Evolutionary conservation across 2,329 filamentous ascomycete genomes (phyloP).

Genomic region (Verticillium nonalfalfae): DNA sequence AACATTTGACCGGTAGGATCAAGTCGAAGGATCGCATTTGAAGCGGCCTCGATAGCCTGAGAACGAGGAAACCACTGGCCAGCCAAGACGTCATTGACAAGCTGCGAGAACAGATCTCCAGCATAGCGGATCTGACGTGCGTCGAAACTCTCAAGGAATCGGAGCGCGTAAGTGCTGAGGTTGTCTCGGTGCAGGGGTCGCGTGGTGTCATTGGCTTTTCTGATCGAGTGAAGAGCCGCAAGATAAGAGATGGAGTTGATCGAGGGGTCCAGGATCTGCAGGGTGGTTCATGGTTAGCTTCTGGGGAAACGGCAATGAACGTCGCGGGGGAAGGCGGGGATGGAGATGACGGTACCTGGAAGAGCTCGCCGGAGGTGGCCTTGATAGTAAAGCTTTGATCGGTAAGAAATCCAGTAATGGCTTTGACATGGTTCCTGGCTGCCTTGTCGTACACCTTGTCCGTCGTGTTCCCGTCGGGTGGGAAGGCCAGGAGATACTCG

Average conservation of each 20-base stretch:
- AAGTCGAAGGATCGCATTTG: slow-evolving; percentile 53
- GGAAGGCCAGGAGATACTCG: slow-evolving; percentile 33
- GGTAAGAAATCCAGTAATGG: slow-evolving; percentile 29
- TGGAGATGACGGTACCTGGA: slow-evolving; percentile 27
- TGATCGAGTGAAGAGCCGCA: slow-evolving; percentile 34
- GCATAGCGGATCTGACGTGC: slow-evolving; percentile 45
- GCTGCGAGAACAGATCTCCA: slow-evolving; percentile 31
- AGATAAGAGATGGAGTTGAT: slow-evolving; percentile 46
- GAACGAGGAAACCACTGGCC: slow-evolving; percentile 34
- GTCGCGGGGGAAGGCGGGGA: not conserved
- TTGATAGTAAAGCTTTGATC: slow-evolving; percentile 23
- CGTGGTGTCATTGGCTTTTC: slow-evolving; percentile 13
- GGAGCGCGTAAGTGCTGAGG: slow-evolving; percentile 33
- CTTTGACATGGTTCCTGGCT: slow-evolving; percentile 28
- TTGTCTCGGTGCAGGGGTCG: slow-evolving; percentile 6
- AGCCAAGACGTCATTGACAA: slow-evolving; percentile 33
- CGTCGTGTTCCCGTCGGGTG: slow-evolving; percentile 20
- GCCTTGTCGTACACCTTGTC: slow-evolving; percentile 32
- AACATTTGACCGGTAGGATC: slow-evolving; percentile 62
- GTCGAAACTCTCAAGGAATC: slow-evolving; percentile 43
- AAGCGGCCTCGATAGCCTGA: slow-evolving; percentile 37
- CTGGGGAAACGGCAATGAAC: not conserved
- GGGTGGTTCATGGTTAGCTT: not conserved
- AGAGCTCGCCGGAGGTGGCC: slow-evolving; percentile 26
- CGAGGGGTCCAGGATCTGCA: slow-evolving; percentile 38